Evolutionary conservation across 805 yeast genomes (phyloP).

Genomic region (Teunomyces pallodes): DNA sequence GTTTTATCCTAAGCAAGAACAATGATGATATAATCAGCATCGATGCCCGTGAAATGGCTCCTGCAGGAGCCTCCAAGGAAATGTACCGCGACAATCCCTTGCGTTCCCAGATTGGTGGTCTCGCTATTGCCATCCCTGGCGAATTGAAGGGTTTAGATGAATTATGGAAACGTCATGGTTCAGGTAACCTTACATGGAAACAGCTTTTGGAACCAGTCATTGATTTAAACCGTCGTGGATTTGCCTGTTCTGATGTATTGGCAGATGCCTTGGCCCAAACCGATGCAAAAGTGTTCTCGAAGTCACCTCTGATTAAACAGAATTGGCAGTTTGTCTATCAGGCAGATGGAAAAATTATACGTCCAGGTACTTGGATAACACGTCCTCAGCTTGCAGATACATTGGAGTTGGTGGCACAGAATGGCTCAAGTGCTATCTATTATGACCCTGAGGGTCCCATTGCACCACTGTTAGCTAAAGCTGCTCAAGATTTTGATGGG

Average conservation of each 20-base stretch:
- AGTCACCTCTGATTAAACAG: conserved; percentile 27
- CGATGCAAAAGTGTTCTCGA: conserved; percentile 21
- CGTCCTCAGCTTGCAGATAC: conserved; percentile 68
- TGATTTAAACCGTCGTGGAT: conserved; percentile 63
- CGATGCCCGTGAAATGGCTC: conserved; percentile 91
- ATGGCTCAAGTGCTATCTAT: conserved; percentile 74
- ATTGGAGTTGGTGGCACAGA: conserved; percentile 62
- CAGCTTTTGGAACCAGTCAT: conserved; percentile 76
- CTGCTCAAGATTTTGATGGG: conserved; percentile 61
- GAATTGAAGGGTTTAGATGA: conserved; percentile 80
- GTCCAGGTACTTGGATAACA: conserved; percentile 56
- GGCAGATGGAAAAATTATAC: conserved; percentile 23
- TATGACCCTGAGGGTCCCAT: conserved; percentile 82
- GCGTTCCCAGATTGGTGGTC: conserved; percentile 71
- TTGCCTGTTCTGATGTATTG: conserved; percentile 33
- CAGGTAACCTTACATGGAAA: conserved; percentile 70
- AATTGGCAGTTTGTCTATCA: conserved; percentile 58
- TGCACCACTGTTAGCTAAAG: conserved; percentile 54
- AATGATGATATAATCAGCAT: conserved; percentile 52
- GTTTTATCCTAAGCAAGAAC: conserved; percentile 50
- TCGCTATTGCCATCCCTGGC: conserved; percentile 90
- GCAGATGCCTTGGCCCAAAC: conserved; percentile 27
- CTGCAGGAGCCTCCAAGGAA: conserved; percentile 53
- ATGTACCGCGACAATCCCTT: conserved; percentile 57
- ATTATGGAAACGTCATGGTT: conserved; percentile 58